Conservation (phyloP, 192 early-diverging fungal species). For the Backusella psychrophila region DNA sequence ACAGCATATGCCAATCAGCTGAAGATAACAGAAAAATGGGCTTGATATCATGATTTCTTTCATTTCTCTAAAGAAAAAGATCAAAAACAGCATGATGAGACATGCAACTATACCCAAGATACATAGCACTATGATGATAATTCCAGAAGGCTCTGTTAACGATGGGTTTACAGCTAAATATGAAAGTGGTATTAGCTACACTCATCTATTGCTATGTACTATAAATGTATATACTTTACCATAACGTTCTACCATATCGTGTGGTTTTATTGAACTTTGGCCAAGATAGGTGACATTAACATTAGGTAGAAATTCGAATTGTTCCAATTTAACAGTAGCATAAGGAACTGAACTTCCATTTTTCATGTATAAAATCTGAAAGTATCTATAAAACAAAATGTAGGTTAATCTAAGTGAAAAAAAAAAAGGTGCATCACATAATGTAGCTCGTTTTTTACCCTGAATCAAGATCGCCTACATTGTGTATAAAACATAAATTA, state of each 20-base stretch:
- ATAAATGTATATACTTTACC: slow-evolving; percentile 1
- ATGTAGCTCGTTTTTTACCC: not conserved
- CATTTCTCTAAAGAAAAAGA: slow-evolving; percentile 34
- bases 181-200: not conserved
- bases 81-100: slow-evolving; percentile 31
- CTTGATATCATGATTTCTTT: slow-evolving; percentile 44
- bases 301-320: slow-evolving; percentile 27
- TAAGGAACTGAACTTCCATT: slow-evolving; percentile 29
- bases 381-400: slow-evolving; percentile 28
- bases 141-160: slow-evolving; percentile 16
- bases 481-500: not conserved
- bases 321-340: slow-evolving; percentile 35
- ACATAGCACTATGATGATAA: slow-evolving; percentile 30
- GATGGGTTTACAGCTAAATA: slow-evolving; percentile 33
- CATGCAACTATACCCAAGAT: slow-evolving; percentile 33
- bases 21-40: slow-evolving; percentile 44
- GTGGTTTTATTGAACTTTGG: slow-evolving; percentile 27
- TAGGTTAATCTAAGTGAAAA: not conserved
- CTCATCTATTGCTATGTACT: not conserved
- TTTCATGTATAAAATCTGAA: slow-evolving; percentile 38
- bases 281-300: slow-evolving; percentile 38
- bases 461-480: not conserved
- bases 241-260: slow-evolving; percentile 21
- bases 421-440: not conserved
- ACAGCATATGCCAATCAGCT: slow-evolving; percentile 39